phyloP scores from a whole-genome alignment of 768 basidiomycete genomes.

The Clavaria fumosa region DNA sequence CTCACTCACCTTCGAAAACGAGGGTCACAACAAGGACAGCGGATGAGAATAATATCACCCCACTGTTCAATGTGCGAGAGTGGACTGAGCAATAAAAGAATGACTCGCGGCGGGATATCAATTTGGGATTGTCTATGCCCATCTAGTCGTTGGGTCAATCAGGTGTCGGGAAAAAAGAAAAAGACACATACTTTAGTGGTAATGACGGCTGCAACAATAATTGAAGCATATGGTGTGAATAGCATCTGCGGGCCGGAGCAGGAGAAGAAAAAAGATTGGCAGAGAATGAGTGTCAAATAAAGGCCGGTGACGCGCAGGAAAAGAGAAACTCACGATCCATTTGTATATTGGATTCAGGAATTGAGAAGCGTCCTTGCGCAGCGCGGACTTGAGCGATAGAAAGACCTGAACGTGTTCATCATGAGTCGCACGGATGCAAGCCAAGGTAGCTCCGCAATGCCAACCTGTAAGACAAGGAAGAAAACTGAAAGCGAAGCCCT shows the following conservation, averaged over 20 bases:
- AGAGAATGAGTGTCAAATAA: too few relatives aligned
- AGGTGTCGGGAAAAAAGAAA: background rate
- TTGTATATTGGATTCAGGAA: background rate
- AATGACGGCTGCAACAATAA: background rate
- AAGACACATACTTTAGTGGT: background rate
- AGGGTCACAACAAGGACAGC: background rate
- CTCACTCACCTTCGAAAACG: background rate
- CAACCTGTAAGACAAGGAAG: background rate
- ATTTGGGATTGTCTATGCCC: background rate
- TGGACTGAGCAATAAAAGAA: conserved; percentile 2
- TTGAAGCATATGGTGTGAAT: background rate
- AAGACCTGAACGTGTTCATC: background rate
- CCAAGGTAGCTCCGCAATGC: background rate
- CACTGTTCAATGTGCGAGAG: background rate
- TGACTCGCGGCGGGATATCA: background rate
- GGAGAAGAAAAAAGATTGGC: background rate
- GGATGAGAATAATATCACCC: background rate
- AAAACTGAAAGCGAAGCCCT: background rate
- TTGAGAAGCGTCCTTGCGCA: background rate
- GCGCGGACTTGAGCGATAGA: background rate
- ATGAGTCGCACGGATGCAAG: background rate
- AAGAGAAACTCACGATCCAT: background rate
- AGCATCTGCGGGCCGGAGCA: background rate
- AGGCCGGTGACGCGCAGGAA: too few relatives aligned
- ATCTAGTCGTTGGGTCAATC: background rate